Evolutionary conservation across 2,329 filamentous ascomycete species (phyloP).

Genomic region (Trichoderma atrobrunneum): DNA sequence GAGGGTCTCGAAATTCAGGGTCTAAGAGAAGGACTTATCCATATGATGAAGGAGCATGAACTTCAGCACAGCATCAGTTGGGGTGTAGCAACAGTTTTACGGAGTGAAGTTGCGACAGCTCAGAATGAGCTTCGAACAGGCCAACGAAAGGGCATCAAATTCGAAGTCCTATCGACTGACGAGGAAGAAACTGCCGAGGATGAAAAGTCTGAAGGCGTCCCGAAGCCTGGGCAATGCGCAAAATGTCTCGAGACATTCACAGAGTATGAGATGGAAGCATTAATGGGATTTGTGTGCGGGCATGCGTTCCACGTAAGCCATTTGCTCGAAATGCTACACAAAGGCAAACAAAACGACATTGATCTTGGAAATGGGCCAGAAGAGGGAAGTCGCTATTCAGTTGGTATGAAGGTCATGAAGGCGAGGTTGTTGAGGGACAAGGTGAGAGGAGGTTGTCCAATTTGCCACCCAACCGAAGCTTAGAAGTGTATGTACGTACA

Average conservation of each 20-base stretch:
- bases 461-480: slow-evolving; percentile 42
- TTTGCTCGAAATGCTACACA: slow-evolving; percentile 55
- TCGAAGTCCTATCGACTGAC: slow-evolving; percentile 61
- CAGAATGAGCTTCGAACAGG: slow-evolving; percentile 79
- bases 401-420: slow-evolving; percentile 85
- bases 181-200: slow-evolving; percentile 24
- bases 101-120: slow-evolving; percentile 80
- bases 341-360: slow-evolving; percentile 46
- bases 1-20: slow-evolving; percentile 92
- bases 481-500: slow-evolving; percentile 12
- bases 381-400: slow-evolving; percentile 55
- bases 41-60: slow-evolving; percentile 93
- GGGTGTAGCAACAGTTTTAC: slow-evolving; percentile 81
- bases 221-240: slow-evolving; percentile 57
- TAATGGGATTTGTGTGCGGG: slow-evolving; percentile 78
- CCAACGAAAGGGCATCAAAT: slow-evolving; percentile 83
- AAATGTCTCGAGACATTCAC: slow-evolving; percentile 55
- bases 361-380: slow-evolving; percentile 45
- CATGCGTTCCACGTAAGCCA: slow-evolving; percentile 79
- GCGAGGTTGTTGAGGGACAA: slow-evolving; percentile 73
- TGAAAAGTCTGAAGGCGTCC: slow-evolving; percentile 26
- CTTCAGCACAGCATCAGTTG: slow-evolving; percentile 90
- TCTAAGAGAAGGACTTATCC: slow-evolving; percentile 78
- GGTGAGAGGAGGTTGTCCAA: slow-evolving; percentile 62
- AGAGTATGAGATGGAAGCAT: slow-evolving; percentile 64